These are phyloP conservation scores for Seminavis robusta DNA, from an alignment of 108 stramenopile species.

Conservation along the genomic window DNA sequence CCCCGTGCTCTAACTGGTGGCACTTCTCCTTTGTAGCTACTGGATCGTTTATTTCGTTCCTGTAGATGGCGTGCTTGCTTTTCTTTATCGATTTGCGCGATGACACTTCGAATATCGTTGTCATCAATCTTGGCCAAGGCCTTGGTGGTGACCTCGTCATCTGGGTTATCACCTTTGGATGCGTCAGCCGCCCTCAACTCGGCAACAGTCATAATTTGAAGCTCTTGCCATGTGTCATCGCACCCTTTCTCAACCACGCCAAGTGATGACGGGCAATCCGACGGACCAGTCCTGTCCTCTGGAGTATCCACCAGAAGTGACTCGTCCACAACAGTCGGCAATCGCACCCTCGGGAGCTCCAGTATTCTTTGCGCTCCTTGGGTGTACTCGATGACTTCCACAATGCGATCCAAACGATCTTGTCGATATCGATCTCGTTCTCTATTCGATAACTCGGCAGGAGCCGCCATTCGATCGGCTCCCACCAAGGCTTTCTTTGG, in stretches of 20 bases:
- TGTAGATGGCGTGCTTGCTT: constrained; percentile 42
- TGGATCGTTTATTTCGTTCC: constrained; percentile 59
- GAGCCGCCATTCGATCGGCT: constrained; percentile 67
- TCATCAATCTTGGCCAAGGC: constrained; percentile 49
- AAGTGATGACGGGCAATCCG: constrained; percentile 2
- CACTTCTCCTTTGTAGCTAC: constrained; percentile 20
- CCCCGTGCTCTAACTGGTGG: constrained; percentile 53
- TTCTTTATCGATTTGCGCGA: constrained; percentile 76
- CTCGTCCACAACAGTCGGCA: constrained; percentile 60
- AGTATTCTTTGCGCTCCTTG: constrained; percentile 45
- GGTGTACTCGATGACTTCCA: constrained; percentile 43
- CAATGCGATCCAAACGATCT: constrained; percentile 36
- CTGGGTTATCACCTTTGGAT: constrained; percentile 16
- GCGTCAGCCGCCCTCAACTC: constrained; percentile 39
- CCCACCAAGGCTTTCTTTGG: constrained; percentile 62
- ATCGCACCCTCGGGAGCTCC: constrained; percentile 69
- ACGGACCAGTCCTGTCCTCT: constrained; percentile 6
- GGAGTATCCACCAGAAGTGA: constrained; percentile 42
- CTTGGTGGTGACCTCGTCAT: constrained; percentile 29
- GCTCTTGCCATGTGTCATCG: constrained; percentile 62
- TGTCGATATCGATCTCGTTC: constrained; percentile 20
- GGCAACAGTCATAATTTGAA: constrained; percentile 56
- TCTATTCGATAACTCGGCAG: constrained; percentile 13
- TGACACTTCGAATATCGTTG: constrained; percentile 47
- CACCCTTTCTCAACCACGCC: constrained; percentile 12